phyloP scores from a whole-genome alignment of 169 alveolate genomes.

The Eimeria falciformis region DNA sequence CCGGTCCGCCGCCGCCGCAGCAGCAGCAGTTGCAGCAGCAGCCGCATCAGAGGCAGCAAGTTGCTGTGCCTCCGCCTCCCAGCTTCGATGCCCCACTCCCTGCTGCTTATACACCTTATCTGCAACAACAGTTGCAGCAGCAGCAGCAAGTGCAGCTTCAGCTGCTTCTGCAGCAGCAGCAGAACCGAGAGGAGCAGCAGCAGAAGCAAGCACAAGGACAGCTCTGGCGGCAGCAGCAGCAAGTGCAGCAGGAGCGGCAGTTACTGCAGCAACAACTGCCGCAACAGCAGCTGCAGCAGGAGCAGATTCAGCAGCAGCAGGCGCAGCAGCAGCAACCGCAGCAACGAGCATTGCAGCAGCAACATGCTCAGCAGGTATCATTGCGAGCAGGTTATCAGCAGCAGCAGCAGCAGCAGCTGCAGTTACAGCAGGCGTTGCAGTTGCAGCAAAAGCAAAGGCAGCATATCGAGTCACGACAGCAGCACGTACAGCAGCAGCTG shows the following conservation, averaged over 20 bases:
- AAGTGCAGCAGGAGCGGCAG: constrained; percentile 18
- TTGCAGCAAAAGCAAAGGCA: no score
- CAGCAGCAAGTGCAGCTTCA: neutral
- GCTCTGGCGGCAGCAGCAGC: neutral
- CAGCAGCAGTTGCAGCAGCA: neutral
- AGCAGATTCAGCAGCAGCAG: constrained; percentile 31
- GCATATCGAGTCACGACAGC: no score
- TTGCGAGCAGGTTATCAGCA: neutral
- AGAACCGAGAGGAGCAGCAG: constrained; percentile 25
- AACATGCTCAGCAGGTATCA: neutral
- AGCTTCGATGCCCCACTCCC: neutral
- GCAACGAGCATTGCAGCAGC: neutral
- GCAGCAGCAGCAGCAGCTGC: constrained; percentile 29
- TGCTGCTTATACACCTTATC: neutral
- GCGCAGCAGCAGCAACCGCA: constrained; percentile 35
- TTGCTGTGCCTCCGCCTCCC: neutral
- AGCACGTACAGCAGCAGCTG: constrained; percentile 44
- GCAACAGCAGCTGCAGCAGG: neutral
- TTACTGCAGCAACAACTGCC: constrained; percentile 5
- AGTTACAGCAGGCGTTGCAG: no score
- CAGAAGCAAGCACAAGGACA: constrained; percentile 42
- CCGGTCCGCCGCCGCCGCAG: neutral
- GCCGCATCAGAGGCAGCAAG: neutral
- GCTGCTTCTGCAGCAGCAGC: constrained; percentile 56
- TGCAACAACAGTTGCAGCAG: neutral